A percentile compares a stretch with the other conserved stretches of the same genome.
These are phyloP conservation scores for Colletotrichum chlorophyti DNA, from an alignment of 2,329 filamentous ascomycete genomes.

Conservation along the genomic window DNA sequence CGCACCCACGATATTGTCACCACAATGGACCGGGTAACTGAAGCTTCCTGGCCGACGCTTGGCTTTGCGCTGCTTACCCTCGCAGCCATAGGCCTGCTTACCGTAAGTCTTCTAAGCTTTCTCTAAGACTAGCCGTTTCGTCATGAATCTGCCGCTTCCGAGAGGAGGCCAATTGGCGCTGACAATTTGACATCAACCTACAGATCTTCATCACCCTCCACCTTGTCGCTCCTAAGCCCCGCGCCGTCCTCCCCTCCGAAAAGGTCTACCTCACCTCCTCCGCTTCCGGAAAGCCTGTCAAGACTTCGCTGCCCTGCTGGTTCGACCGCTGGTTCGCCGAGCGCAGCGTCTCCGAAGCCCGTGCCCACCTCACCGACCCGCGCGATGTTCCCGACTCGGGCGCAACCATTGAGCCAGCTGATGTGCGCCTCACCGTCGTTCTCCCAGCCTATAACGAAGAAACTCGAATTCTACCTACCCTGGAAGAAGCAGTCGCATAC, in stretches of 20 bases:
- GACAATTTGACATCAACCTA: not conserved
- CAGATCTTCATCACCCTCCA: constrained; percentile 71
- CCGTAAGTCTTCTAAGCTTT: not conserved
- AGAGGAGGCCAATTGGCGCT: not conserved
- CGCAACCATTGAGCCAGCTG: constrained; percentile 70
- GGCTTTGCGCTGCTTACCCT: constrained; percentile 9
- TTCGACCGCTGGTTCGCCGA: constrained; percentile 76
- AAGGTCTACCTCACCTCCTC: constrained; percentile 83
- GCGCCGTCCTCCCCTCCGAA: constrained; percentile 76
- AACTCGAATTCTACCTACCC: constrained; percentile 79
- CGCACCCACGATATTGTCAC: not conserved
- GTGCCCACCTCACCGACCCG: constrained; percentile 40
- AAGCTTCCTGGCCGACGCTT: constrained; percentile 24
- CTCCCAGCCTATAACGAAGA: constrained; percentile 97
- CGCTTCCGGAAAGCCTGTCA: constrained; percentile 55
- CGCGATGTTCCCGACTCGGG: constrained; percentile 53
- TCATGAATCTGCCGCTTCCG: not conserved
- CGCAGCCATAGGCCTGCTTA: constrained; percentile 5
- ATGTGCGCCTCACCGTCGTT: constrained; percentile 89
- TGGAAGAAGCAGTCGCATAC: constrained; percentile 90
- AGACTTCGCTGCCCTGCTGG: constrained; percentile 80
- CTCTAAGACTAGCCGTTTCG: not conserved
- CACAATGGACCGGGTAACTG: constrained; percentile 18
- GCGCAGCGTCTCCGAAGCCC: constrained; percentile 57
- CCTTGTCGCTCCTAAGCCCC: constrained; percentile 81